Evolutionary conservation across 2,329 filamentous ascomycete species (phyloP).

Genomic region (Colletotrichum sp.): DNA sequence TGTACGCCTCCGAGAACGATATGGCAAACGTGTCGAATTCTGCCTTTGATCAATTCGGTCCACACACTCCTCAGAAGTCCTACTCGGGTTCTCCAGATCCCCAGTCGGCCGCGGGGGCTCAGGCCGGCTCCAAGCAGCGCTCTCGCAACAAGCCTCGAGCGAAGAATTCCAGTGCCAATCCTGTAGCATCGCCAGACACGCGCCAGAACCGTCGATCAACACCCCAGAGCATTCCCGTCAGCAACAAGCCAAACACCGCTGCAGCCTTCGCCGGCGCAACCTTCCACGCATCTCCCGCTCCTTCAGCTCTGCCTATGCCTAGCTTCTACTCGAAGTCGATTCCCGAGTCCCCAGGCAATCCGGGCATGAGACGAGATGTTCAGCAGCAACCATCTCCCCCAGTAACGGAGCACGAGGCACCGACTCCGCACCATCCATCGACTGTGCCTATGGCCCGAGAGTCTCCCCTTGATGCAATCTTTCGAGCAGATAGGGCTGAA

Average conservation of each 20-base stretch:
- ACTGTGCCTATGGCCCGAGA: constrained; percentile 48
- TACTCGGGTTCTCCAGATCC: constrained; percentile 39
- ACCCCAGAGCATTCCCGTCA: constrained; percentile 30
- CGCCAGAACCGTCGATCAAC: constrained; percentile 49
- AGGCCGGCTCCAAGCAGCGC: constrained; percentile 28
- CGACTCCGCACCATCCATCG: constrained; percentile 45
- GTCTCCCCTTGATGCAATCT: constrained; percentile 89
- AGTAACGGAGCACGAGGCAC: constrained; percentile 56
- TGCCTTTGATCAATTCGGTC: constrained; percentile 38
- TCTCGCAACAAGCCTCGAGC: constrained; percentile 23
- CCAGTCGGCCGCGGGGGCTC: constrained; percentile 32
- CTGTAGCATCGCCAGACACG: constrained; percentile 44
- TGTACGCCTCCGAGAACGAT: constrained; percentile 67
- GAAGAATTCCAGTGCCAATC: constrained; percentile 22
- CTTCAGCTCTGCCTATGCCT: constrained; percentile 87
- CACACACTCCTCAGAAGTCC: constrained; percentile 54
- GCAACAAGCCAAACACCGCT: constrained; percentile 50
- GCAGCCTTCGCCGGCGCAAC: constrained; percentile 88
- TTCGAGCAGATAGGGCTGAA: constrained; percentile 84
- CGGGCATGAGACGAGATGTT: constrained; percentile 33
- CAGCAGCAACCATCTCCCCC: constrained; percentile 56
- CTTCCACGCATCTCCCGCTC: constrained; percentile 93
- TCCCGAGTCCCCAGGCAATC: constrained; percentile 62
- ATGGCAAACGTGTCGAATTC: constrained; percentile 28
- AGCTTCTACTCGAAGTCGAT: constrained; percentile 82